A percentile compares a stretch with the other conserved stretches of the same genome.
Evolutionary conservation across 768 basidiomycete species (phyloP).

Genomic region (Russula vinacea): DNA sequence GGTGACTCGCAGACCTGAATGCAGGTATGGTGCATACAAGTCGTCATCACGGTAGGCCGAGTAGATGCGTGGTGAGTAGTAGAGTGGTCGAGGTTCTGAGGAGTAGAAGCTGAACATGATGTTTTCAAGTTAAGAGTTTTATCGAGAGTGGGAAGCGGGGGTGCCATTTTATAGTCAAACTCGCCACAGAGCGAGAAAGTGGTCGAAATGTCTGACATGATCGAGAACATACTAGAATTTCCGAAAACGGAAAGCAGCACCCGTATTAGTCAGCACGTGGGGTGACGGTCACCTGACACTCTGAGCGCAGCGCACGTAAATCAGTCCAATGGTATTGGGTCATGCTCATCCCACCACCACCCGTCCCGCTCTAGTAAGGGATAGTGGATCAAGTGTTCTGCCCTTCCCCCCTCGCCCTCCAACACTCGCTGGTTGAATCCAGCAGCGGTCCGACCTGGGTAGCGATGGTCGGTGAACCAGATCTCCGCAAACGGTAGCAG

Average conservation of each 20-base stretch:
- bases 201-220: neutral
- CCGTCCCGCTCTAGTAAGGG: conserved; percentile 4
- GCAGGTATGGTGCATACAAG: neutral
- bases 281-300: neutral
- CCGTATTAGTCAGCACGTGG: conserved; percentile 3
- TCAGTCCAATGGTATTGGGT: conserved; percentile 9
- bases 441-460: conserved; percentile 1
- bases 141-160: neutral
- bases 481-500: conserved; percentile 21
- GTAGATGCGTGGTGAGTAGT: conserved; percentile 5
- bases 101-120: conserved; percentile 14
- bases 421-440: conserved; percentile 15
- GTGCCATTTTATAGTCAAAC: neutral
- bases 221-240: conserved; percentile 15
- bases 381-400: conserved; percentile 15
- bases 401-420: conserved; percentile 6
- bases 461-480: conserved; percentile 24
- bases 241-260: neutral
- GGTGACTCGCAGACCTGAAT: neutral
- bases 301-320: no score
- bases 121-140: neutral
- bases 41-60: neutral
- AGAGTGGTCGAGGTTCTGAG: conserved; percentile 3
- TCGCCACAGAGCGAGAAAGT: neutral
- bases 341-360: conserved; percentile 21